Evolutionary conservation across 2,329 filamentous ascomycete genomes (phyloP).

Genomic region (Macrophomina phaseolina): DNA sequence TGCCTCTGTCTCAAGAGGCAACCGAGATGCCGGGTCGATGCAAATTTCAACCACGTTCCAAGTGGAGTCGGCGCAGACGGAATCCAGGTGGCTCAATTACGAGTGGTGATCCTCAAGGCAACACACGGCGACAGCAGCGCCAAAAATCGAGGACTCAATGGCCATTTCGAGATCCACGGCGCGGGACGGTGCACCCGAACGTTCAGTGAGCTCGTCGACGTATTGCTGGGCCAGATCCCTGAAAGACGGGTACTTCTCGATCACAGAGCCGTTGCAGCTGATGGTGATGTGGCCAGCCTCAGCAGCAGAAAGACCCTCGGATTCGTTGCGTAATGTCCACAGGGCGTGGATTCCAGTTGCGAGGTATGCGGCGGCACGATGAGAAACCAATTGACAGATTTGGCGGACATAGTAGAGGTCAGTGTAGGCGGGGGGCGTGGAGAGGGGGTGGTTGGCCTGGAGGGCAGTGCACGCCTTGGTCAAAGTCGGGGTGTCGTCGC

Average conservation of each 20-base stretch:
- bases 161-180: slow-evolving; percentile 66
- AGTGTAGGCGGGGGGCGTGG: slow-evolving; percentile 49
- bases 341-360: slow-evolving; percentile 67
- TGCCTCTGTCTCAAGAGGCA: slow-evolving; percentile 4
- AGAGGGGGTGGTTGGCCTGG: slow-evolving; percentile 58
- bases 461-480: slow-evolving; percentile 53
- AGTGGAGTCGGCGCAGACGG: background rate
- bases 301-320: slow-evolving; percentile 50
- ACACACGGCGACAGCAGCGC: slow-evolving; percentile 70
- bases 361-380: slow-evolving; percentile 66
- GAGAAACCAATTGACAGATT: slow-evolving; percentile 60
- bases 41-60: slow-evolving; percentile 6
- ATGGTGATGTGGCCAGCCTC: slow-evolving; percentile 54
- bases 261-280: slow-evolving; percentile 80
- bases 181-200: slow-evolving; percentile 45
- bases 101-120: slow-evolving; percentile 40
- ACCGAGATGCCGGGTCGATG: slow-evolving; percentile 13
- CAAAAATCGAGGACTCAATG: slow-evolving; percentile 75
- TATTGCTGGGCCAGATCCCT: slow-evolving; percentile 65
- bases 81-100: background rate
- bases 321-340: slow-evolving; percentile 60
- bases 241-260: slow-evolving; percentile 78
- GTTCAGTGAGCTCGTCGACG: slow-evolving; percentile 62
- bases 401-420: slow-evolving; percentile 63
- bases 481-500: slow-evolving; percentile 48